Evolutionary conservation across 2,329 filamentous ascomycete genomes (phyloP).

Genomic region (Rhynchosporium graminicola): DNA sequence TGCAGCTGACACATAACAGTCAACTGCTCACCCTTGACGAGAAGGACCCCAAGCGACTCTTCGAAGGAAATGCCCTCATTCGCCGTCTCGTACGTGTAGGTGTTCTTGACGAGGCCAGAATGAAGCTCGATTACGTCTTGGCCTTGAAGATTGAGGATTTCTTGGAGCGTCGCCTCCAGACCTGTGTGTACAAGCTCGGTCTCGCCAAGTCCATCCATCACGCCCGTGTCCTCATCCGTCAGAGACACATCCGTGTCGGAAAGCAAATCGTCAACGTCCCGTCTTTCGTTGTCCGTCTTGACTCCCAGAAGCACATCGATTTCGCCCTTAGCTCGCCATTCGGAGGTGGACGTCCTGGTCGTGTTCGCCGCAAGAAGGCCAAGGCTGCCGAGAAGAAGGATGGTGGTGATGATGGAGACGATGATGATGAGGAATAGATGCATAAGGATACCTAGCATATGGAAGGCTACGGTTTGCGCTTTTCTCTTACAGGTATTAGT

Average conservation of each 20-base stretch:
- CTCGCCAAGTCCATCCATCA: conserved; percentile 99
- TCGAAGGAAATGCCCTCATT: conserved; percentile 99
- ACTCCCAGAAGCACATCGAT: conserved; percentile 99
- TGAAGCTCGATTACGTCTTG: conserved; percentile 99
- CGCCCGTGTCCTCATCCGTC: conserved; percentile 98
- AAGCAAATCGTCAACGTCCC: conserved; percentile 99
- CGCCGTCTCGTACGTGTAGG: conserved; percentile 99
- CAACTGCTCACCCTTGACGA: conserved; percentile 99
- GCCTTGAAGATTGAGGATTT: conserved; percentile 99
- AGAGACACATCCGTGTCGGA: conserved; percentile 99
- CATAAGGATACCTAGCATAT: conserved; percentile 25
- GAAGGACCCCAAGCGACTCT: conserved; percentile 99
- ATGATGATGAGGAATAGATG: conserved; percentile 60
- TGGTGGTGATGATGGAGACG: conserved; percentile 81
- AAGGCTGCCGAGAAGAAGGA: conserved; percentile 88
- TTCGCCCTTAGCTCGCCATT: conserved; percentile 97
- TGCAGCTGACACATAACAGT: conserved; percentile 54
- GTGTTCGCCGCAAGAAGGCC: conserved; percentile 99
- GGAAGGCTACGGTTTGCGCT: conserved; percentile 38
- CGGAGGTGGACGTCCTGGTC: conserved; percentile 93
- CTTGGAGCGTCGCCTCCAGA: conserved; percentile 99
- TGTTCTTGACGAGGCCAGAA: conserved; percentile 99
- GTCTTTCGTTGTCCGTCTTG: conserved; percentile 98
- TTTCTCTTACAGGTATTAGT: conserved; percentile 26
- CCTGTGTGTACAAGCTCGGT: conserved; percentile 99